phyloP scores from a whole-genome alignment of 176 grass and related monocot species.

The Musa troglodytarum region DNA sequence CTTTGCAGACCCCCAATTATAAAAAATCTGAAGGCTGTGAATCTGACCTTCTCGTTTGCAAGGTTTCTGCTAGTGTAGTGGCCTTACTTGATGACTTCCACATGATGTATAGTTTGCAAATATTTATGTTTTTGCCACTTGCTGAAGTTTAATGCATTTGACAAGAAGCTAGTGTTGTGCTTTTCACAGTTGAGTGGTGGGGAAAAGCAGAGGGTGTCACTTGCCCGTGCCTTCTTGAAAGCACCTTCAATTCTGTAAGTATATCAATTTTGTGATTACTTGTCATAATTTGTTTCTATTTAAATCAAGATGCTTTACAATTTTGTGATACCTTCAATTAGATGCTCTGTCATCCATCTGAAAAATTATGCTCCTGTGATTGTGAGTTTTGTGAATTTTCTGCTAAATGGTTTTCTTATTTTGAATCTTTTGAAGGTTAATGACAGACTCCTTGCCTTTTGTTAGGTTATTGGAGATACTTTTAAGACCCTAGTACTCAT shows the following conservation, averaged over 20 bases:
- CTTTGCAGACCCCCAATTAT: no score
- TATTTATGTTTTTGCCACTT: background rate
- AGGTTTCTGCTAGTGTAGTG: background rate
- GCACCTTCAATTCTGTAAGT: conserved; percentile 91
- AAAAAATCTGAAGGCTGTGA: background rate
- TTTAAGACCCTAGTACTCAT: background rate
- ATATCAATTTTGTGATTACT: background rate
- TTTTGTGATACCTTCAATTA: no score
- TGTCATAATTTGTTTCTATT: no score
- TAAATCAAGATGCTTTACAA: no score
- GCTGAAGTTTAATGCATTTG: conserved; percentile 14
- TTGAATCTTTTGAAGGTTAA: background rate
- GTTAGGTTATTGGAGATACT: background rate
- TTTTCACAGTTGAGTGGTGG: conserved; percentile 85
- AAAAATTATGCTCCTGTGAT: no score
- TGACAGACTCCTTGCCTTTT: background rate
- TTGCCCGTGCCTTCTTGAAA: conserved; percentile 98
- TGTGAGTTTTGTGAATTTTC: no score
- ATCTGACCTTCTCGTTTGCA: background rate
- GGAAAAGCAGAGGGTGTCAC: conserved; percentile 95
- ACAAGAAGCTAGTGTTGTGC: conserved; percentile 19
- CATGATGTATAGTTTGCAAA: background rate
- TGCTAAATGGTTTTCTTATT: background rate
- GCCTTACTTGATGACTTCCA: background rate
- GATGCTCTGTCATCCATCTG: no score